Base-by-base conservation (phyloP, 2,329 filamentous ascomycete genomes). In the Parafenestella ontariensis region DNA sequence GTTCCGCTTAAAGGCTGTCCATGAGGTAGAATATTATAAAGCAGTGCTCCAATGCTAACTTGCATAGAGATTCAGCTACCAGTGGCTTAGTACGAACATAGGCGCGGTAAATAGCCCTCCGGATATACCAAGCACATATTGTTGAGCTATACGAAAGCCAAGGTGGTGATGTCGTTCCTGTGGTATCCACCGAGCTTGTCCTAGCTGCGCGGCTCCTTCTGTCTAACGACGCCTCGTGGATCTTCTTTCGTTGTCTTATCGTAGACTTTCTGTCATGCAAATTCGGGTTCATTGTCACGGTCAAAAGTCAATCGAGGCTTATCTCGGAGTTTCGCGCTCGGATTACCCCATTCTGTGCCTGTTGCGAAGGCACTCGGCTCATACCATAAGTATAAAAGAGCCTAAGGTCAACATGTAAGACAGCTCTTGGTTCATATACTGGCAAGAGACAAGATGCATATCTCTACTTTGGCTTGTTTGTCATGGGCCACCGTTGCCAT, bases 291-390 rank as follows among this genome's bases (percentile, higher is more conserved):
- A 21, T 31, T 43, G 52, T 41, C 46, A 50, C 40, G 18, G 33
- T 17, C 28, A 43, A 21, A 41, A 45, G 46, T 50, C 31, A 50
- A 44, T n/a, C 9, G 23, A 10, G 31, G 1, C 39, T 23, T 45
- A 26, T 41, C 37, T 55, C 28, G 37, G 46, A 40, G 2, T 29
- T 42, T 15, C 20, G 45, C 46, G 51, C 39, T 37, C 23, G 20
- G 8, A 18, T 40, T 13, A 40, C 20, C 52, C 9, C 28, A 11
- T 31, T 31, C n/a, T 13, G 11, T 31, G 28, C 8, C 5, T 13
- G 9, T 11, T 31, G 8, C 28, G 28, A 31, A 31, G 28, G 28
- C 28, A 11, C 15, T 11, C 11, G 28, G 28, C 28, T 1, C 8
- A 10, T n/a, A n/a, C n/a, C n/a, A n/a, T n/a, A n/a, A n/a, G n/a